Percentiles rank a stretch among this genome's conserved stretches.
phyloP scores from a whole-genome alignment of 176 grass and related monocot species.

The Avena atlantica region DNA sequence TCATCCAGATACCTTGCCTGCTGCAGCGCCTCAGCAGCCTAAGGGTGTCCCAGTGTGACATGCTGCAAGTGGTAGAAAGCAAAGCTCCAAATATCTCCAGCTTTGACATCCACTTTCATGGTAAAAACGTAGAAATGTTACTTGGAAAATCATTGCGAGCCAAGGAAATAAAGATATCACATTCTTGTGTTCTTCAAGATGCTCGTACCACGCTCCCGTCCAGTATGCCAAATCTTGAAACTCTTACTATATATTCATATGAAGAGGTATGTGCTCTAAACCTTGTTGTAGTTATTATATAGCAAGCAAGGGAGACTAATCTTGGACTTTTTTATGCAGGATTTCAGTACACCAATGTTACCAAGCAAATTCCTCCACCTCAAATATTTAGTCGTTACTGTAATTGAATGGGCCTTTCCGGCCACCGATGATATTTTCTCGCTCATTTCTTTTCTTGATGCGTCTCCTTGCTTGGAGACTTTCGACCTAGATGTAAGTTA shows the following conservation, averaged over 20 bases:
- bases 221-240: constrained; percentile 13
- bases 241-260: background rate
- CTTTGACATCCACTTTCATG: background rate
- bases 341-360: background rate
- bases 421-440: background rate
- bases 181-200: background rate
- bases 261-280: background rate
- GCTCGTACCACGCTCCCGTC: background rate
- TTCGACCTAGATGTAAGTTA: constrained; percentile 4
- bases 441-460: constrained; percentile 3
- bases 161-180: background rate
- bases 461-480: constrained; percentile 17
- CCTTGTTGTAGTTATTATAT: constrained; percentile 6
- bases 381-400: background rate
- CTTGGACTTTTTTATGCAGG: constrained; percentile 6
- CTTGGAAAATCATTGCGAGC: background rate
- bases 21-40: background rate
- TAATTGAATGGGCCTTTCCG: background rate
- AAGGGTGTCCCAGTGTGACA: background rate
- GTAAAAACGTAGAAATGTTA: background rate
- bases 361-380: constrained; percentile 11
- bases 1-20: background rate
- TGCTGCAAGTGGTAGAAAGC: constrained; percentile 8
- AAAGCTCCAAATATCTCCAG: constrained; percentile 10
- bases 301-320: background rate